Base-by-base conservation (phyloP, 768 basidiomycete genomes). In the Suillus sp. region DNA sequence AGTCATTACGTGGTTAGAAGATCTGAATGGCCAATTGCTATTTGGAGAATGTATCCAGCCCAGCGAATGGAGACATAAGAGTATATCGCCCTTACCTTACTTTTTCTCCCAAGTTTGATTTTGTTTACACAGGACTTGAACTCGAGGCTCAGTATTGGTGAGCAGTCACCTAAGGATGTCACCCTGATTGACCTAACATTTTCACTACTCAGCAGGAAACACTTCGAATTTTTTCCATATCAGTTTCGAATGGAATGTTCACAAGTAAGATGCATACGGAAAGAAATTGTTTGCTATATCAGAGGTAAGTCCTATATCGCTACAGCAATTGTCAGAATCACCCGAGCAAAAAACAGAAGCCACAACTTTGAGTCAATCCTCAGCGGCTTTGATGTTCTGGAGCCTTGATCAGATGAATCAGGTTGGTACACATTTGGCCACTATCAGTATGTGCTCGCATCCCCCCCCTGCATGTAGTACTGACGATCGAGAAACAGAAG, bases 331-430 rank as follows among this genome's bases (percentile, higher is more conserved):
- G 43, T 11, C n/a, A 45, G 10, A 45, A 45, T 45, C 10, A 13
- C 43, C n/a, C 2, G 20, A 45, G n/a, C n/a, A n/a, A 22, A 22
- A 13, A 1, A 22, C n/a, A 47, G 45, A 59, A 45, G 27, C 42
- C 14, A 20, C 13, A 14, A 42, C 58, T 25, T 22, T 59, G 7
- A 40, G 32, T 0, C 34, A 40, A 43, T 59, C 58, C 7, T 42
- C 58, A 30, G 58, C 58, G 2, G 25, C 20, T 25, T 59, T 40
- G 3, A 59, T 43, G 25, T 59, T 59, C 58, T 38, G 58, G 37
- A 30, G 4, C 30, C 40, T 59, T 16, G 58, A 59, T 16, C 25
- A 59, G 25, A 38, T 59, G 32, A 42, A 43, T 9, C 22, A 59
- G 13, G 25, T 59, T 43, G 30, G 25, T 16, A 4, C 25, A 42